A percentile compares a stretch with the other conserved stretches of the same genome.
These are phyloP conservation scores for Cryphonectria radicalis DNA, from an alignment of 2,329 filamentous ascomycete species.

Conservation along the genomic window DNA sequence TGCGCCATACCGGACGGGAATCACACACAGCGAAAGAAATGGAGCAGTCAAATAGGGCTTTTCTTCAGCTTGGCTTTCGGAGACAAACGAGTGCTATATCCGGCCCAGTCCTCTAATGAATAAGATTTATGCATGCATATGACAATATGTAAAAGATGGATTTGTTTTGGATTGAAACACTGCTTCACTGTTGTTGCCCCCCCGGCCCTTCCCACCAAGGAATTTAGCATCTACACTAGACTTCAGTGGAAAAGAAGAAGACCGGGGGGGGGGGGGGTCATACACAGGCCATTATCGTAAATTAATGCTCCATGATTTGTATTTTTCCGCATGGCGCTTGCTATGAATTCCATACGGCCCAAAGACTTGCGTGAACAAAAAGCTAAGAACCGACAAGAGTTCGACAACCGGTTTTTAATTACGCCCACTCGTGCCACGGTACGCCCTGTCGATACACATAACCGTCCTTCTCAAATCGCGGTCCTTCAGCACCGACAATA, in stretches of 20 bases:
- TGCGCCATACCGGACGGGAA: conserved; percentile 3
- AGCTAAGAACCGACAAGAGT: not conserved
- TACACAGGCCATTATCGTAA: not conserved
- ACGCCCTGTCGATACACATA: conserved; percentile 24
- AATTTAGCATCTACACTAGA: not conserved
- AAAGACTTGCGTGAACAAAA: not conserved
- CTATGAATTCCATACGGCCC: not conserved
- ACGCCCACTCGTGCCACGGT: conserved; percentile 26
- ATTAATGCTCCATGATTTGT: not conserved
- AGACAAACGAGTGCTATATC: not conserved
- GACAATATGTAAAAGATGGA: not conserved
- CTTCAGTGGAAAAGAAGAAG: no score
- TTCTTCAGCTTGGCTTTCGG: not conserved
- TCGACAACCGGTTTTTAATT: not conserved
- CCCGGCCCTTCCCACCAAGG: no score
- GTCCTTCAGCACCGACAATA: conserved; percentile 23
- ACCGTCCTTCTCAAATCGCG: conserved; percentile 4
- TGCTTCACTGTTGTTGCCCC: not conserved
- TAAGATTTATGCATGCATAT: not conserved
- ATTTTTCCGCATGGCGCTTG: not conserved
- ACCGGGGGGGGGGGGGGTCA: no score
- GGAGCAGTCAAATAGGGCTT: not conserved
- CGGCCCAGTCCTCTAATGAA: not conserved
- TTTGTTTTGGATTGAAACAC: not conserved
- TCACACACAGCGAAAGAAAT: not conserved